Conservation (phyloP, 2,329 filamentous ascomycete species). For the Raffaelea ambrosiae region DNA sequence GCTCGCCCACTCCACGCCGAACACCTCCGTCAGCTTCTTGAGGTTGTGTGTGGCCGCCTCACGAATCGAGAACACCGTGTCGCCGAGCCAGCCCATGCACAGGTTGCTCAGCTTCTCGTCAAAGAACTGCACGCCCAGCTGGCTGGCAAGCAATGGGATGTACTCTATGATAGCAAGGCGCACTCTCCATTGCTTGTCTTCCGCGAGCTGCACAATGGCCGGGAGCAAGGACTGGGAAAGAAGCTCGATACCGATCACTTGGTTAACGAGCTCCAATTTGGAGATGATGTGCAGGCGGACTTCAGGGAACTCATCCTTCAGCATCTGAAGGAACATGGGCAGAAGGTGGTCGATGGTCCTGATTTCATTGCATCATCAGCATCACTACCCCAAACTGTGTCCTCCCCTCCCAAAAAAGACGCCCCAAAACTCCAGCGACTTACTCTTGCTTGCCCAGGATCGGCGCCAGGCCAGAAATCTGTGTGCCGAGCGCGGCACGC, state of each 20-base stretch:
- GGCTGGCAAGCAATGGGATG: slow-evolving; percentile 89
- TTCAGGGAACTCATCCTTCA: slow-evolving; percentile 98
- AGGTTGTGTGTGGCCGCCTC: slow-evolving; percentile 96
- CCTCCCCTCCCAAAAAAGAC: no score
- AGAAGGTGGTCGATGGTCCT: slow-evolving; percentile 94
- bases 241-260: slow-evolving; percentile 96
- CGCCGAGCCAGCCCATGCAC: slow-evolving; percentile 97
- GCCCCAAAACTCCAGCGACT: slow-evolving; percentile 22
- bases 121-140: slow-evolving; percentile 95
- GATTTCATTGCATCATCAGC: no score
- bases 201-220: slow-evolving; percentile 92
- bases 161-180: slow-evolving; percentile 98
- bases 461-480: slow-evolving; percentile 92
- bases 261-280: slow-evolving; percentile 97
- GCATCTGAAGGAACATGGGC: slow-evolving; percentile 98
- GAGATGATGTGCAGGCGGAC: slow-evolving; percentile 98
- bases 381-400: no score
- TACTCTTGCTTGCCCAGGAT: slow-evolving; percentile 98
- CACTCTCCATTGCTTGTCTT: slow-evolving; percentile 99
- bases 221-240: slow-evolving; percentile 94
- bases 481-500: slow-evolving; percentile 85
- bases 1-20: slow-evolving; percentile 95
- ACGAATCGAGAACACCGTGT: slow-evolving; percentile 97
- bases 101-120: slow-evolving; percentile 92
- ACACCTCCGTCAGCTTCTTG: slow-evolving; percentile 97